Percentiles rank a stretch among this genome's conserved stretches.
phyloP scores from a whole-genome alignment of 202 grass and related monocot genomes.

The Panicum hallii region DNA sequence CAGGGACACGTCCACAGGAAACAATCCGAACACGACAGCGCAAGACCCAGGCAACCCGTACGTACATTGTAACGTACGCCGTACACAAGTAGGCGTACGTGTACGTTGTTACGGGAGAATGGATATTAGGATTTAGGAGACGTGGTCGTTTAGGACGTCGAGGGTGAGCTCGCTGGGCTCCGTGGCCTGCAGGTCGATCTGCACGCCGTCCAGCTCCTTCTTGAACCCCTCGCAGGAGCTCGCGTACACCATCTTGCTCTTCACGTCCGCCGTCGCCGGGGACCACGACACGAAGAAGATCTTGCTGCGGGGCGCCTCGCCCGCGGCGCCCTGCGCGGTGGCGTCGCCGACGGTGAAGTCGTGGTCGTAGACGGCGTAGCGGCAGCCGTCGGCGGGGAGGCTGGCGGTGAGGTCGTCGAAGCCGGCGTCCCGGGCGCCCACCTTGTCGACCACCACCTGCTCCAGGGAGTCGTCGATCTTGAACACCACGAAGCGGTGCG shows the following conservation, averaged over 20 bases:
- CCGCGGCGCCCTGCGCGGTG: neutral
- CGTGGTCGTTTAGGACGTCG: slow-evolving; percentile 52
- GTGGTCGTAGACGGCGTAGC: slow-evolving; percentile 72
- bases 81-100: neutral
- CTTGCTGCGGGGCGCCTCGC: slow-evolving; percentile 48
- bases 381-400: slow-evolving; percentile 62
- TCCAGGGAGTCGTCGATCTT: slow-evolving; percentile 58
- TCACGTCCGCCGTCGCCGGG: slow-evolving; percentile 45
- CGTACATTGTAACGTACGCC: neutral
- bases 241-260: slow-evolving; percentile 64
- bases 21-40: neutral
- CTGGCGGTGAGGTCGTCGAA: slow-evolving; percentile 50
- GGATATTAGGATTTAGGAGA: neutral
- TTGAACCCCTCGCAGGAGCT: slow-evolving; percentile 62
- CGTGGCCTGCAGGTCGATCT: slow-evolving; percentile 58
- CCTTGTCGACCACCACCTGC: slow-evolving; percentile 63
- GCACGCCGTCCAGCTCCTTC: slow-evolving; percentile 65
- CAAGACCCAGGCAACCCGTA: neutral
- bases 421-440: slow-evolving; percentile 32
- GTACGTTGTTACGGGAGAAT: neutral
- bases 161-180: slow-evolving; percentile 60
- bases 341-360: slow-evolving; percentile 53
- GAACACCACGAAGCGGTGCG: slow-evolving; percentile 69
- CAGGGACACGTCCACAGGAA: neutral
- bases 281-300: slow-evolving; percentile 66